Conservation (phyloP, 306 rosid genomes). For the Acacia crassicarpa region DNA sequence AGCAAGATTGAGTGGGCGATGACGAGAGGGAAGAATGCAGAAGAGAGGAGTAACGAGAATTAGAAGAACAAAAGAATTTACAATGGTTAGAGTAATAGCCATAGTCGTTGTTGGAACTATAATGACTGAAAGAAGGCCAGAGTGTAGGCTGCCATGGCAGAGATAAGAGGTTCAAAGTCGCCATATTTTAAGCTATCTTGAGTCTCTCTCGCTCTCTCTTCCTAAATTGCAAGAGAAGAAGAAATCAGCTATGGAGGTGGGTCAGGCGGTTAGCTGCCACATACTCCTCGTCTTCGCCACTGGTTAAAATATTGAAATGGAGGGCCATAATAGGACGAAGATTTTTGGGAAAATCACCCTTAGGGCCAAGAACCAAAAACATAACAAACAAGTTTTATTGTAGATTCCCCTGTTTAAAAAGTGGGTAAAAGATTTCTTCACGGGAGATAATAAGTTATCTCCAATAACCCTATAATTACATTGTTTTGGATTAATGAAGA, state of each 20-base stretch:
- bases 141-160: constrained; percentile 42
- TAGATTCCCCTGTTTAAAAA: no score
- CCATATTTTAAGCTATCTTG: constrained; percentile 32
- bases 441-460: no score
- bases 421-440: no score
- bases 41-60: constrained; percentile 29
- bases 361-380: no score
- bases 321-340: background rate
- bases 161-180: constrained; percentile 43
- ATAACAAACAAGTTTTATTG: no score
- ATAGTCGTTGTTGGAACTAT: constrained; percentile 7
- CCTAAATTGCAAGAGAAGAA: background rate
- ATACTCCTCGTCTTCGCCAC: constrained; percentile 13
- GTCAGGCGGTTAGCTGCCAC: background rate
- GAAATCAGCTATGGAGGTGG: background rate
- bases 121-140: constrained; percentile 20
- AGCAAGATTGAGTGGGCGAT: constrained; percentile 17
- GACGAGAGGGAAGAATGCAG: constrained; percentile 28
- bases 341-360: background rate
- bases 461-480: no score
- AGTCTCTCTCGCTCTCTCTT: background rate
- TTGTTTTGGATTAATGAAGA: no score
- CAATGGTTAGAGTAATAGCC: background rate
- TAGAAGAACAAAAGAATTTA: constrained; percentile 26
- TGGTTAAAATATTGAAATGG: background rate